Base-by-base conservation (phyloP, 225 moss, liverwort and hornwort species). In the Physcomitrium patens region DNA sequence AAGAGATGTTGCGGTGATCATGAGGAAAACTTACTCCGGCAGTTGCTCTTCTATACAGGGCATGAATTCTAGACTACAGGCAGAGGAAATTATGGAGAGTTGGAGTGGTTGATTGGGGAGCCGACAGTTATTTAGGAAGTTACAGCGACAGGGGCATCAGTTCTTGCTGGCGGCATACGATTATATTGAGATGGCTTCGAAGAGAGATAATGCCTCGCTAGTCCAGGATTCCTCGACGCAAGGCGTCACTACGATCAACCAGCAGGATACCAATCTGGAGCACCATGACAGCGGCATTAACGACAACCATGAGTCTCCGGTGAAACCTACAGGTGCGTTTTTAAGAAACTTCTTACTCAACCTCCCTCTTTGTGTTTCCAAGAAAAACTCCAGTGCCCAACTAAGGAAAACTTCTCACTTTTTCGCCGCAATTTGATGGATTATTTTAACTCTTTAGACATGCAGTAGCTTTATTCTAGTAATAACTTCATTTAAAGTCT, bases 291-390 rank as follows among this genome's bases (percentile, higher is more conserved):
- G 51, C 69, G 23, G 20, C 37, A 45, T 12, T 42, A 49, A 64
- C 31, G 8, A 53, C 48, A 42, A 71, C 3, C 50, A 74, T 54
- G 79, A 84, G 9, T 63, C 67, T 64, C 22, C 18, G 9, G 54
- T 48, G 65, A 72, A 87, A 72, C 37, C 55, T 20, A 46, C 79
- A 77, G 82, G 87, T 84, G 43, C 22, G 68, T 70, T 67, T 70
- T 58, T 49, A 53, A 62, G 43, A 67, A 60, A 78, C 18, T 75
- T 17, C 15, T 61, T 31, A 10, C 50, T 14, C n/a, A n/a, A 14
- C 42, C 12, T 14, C 22, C 1, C 16, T 65, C 57, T 64, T 18
- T 63, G 17, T 10, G 20, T 72, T 48, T 48, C 23, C 19, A 60
- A 47, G 69, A 37, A 24, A 14, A 11, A 41, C 18, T 49, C 12